These are phyloP conservation scores for Chloranthus sessilifolius DNA, from an alignment of 164 flowering plant genomes.

Conservation along the genomic window DNA sequence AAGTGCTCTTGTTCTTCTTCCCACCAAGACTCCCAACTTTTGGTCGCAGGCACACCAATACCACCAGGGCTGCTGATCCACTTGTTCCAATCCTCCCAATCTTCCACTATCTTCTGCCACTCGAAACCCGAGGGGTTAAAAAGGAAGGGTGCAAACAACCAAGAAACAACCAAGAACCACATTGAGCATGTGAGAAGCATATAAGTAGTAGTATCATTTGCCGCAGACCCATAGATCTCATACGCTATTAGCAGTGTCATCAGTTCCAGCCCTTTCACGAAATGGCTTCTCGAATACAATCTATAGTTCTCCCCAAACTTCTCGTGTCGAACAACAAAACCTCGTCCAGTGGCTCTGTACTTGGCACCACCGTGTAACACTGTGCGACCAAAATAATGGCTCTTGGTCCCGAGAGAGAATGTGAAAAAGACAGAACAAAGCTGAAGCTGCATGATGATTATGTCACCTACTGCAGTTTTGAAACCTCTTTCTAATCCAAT, in stretches of 20 bases:
- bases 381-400: slow-evolving; percentile 89
- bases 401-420: slow-evolving; percentile 91
- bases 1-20: slow-evolving; percentile 96
- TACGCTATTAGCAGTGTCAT: slow-evolving; percentile 69
- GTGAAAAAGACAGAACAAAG: slow-evolving; percentile 92
- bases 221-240: slow-evolving; percentile 49
- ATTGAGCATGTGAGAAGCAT: slow-evolving; percentile 53
- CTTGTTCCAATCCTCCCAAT: slow-evolving; percentile 93
- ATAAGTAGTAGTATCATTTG: slow-evolving; percentile 28
- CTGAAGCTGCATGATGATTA: slow-evolving; percentile 94
- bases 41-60: slow-evolving; percentile 82
- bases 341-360: slow-evolving; percentile 99
- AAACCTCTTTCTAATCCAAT: slow-evolving; percentile 96
- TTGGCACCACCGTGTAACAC: slow-evolving; percentile 95
- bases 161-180: slow-evolving; percentile 89
- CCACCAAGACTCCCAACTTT: slow-evolving; percentile 99
- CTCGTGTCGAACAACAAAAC: slow-evolving; percentile 92
- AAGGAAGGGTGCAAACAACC: slow-evolving; percentile 88
- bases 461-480: slow-evolving; percentile 74
- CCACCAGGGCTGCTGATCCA: slow-evolving; percentile 93
- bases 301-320: slow-evolving; percentile 96
- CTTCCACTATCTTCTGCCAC: slow-evolving; percentile 98
- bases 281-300: slow-evolving; percentile 95
- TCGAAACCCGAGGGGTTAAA: slow-evolving; percentile 98
- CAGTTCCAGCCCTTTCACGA: slow-evolving; percentile 82